These are phyloP conservation scores for Coffea humblotiana DNA, from an alignment of 305 asterid genomes.

Conservation along the genomic window DNA sequence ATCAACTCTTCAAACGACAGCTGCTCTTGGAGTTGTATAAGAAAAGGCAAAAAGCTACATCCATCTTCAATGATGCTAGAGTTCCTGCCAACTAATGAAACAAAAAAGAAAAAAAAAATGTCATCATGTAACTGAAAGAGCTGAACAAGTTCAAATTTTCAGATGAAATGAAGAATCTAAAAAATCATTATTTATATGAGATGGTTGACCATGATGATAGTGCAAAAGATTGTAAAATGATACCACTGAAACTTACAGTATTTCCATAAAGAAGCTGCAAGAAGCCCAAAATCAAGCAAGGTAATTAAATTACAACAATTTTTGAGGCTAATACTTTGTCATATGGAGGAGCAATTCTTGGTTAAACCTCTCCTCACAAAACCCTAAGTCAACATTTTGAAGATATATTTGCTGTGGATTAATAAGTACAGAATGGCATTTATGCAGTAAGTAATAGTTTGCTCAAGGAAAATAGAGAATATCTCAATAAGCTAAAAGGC, in stretches of 20 bases:
- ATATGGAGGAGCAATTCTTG: neutral
- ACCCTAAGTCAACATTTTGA: no score
- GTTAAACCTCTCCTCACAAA: neutral
- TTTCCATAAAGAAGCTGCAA: no score
- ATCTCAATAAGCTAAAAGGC: neutral
- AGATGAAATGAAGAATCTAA: neutral
- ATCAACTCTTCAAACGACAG: neutral
- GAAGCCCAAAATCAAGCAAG: neutral
- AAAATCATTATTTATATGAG: no score
- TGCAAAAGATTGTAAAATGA: no score
- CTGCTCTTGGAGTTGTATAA: neutral
- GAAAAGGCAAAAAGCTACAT: neutral
- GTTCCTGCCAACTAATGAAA: neutral
- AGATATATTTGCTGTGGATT: no score
- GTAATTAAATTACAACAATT: neutral
- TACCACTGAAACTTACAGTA: no score
- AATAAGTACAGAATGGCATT: neutral
- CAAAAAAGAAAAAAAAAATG: neutral
- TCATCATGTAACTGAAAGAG: no score
- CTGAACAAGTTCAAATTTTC: neutral
- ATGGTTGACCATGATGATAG: neutral
- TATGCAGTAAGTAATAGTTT: neutral
- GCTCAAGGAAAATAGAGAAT: neutral
- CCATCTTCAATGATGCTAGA: neutral
- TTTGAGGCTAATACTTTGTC: no score